phyloP scores from a whole-genome alignment of 2,329 filamentous ascomycete genomes.

The Scorias spongiosa region DNA sequence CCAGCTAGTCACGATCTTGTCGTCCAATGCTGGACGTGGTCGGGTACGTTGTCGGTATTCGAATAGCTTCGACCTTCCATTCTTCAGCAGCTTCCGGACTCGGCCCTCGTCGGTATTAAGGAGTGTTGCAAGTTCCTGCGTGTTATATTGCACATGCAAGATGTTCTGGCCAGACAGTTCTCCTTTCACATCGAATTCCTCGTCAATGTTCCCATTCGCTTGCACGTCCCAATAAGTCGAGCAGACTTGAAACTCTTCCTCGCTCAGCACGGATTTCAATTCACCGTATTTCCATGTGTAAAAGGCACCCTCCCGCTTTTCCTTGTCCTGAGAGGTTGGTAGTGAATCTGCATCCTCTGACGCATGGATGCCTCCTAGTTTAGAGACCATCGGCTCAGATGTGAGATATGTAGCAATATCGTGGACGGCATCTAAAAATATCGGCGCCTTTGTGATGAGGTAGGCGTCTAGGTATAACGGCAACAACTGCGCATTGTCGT shows the following conservation, averaged over 20 bases:
- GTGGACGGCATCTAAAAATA: conserved; percentile 63
- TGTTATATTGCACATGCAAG: conserved; percentile 53
- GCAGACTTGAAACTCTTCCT: conserved; percentile 54
- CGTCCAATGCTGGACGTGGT: conserved; percentile 62
- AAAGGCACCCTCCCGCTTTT: conserved; percentile 82
- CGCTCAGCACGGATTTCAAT: conserved; percentile 59
- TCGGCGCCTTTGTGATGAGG: conserved; percentile 48
- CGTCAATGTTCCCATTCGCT: conserved; percentile 71
- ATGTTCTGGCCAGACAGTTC: conserved; percentile 94
- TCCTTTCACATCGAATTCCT: conserved; percentile 73
- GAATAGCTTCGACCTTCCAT: conserved; percentile 52
- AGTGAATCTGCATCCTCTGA: conserved; percentile 84
- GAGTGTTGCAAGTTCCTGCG: conserved; percentile 55
- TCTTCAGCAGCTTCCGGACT: conserved; percentile 50
- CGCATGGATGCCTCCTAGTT: conserved; percentile 64
- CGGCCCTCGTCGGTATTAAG: conserved; percentile 58
- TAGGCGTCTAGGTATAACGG: conserved; percentile 78
- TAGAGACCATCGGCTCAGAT: conserved; percentile 48
- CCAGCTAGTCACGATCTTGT: conserved; percentile 76
- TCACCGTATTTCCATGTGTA: conserved; percentile 90
- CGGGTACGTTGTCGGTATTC: conserved; percentile 60
- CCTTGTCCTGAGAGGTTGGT: conserved; percentile 55
- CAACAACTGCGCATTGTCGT: conserved; percentile 78
- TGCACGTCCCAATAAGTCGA: conserved; percentile 74
- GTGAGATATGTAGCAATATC: conserved; percentile 82